phyloP scores from a whole-genome alignment of 331 rosid species.

The Phaseolus coccineus region DNA sequence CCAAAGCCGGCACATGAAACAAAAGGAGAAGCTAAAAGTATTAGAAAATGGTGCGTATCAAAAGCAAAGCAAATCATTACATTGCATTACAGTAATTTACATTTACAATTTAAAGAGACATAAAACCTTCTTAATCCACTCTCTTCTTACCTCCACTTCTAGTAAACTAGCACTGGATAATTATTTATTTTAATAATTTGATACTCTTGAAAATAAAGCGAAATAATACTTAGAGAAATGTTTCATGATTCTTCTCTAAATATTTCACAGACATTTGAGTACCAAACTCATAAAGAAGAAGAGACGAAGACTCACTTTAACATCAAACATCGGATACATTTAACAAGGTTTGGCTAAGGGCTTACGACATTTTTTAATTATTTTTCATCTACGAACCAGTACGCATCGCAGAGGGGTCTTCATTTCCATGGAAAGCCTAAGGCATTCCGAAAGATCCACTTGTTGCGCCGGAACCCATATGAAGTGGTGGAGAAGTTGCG shows the following conservation, averaged over 20 bases:
- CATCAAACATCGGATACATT: background rate
- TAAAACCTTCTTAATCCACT: constrained; percentile 11
- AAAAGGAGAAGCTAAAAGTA: constrained; percentile 3
- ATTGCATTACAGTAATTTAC: constrained; percentile 23
- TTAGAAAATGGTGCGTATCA: background rate
- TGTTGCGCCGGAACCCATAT: constrained; percentile 63
- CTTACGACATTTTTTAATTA: background rate
- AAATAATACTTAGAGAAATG: constrained; percentile 29
- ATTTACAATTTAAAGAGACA: constrained; percentile 21
- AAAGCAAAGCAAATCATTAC: background rate
- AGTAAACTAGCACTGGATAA: constrained; percentile 15
- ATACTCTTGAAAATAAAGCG: background rate
- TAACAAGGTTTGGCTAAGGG: background rate
- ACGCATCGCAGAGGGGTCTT: constrained; percentile 64
- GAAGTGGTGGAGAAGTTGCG: constrained; percentile 66
- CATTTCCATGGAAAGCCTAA: constrained; percentile 83
- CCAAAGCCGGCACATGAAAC: background rate
- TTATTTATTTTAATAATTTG: constrained; percentile 1
- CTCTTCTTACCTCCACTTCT: constrained; percentile 3
- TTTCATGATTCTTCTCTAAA: constrained; percentile 9
- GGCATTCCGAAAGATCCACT: constrained; percentile 73
- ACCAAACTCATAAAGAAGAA: background rate
- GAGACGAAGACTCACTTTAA: background rate
- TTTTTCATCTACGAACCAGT: constrained; percentile 41
- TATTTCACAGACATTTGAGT: constrained; percentile 21